These are phyloP conservation scores for Mallotus japonicus DNA, from an alignment of 441 rosid species.

Conservation along the genomic window DNA sequence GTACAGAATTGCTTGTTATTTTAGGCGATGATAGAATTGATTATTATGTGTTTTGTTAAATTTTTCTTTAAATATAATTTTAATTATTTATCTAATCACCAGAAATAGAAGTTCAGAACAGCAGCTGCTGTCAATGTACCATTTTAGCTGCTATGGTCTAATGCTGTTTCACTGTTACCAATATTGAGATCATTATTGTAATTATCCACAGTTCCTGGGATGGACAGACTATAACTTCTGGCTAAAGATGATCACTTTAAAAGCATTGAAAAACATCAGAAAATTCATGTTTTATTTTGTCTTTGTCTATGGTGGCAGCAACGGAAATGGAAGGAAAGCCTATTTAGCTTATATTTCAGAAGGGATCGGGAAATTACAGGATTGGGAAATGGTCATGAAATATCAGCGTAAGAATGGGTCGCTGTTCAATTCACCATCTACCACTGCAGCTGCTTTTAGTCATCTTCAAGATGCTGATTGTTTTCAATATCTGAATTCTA, in stretches of 20 bases:
- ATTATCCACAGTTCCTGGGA: neutral
- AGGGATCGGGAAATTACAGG: conserved; percentile 53
- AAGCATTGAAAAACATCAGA: neutral
- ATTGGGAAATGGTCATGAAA: conserved; percentile 63
- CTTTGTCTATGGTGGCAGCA: conserved; percentile 27
- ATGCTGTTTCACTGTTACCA: neutral
- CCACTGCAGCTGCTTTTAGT: conserved; percentile 73
- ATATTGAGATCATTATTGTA: neutral
- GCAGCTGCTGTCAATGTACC: neutral
- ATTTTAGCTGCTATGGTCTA: neutral
- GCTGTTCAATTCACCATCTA: conserved; percentile 76
- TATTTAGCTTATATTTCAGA: conserved; percentile 65
- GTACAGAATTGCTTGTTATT: neutral
- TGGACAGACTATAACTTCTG: neutral
- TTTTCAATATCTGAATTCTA: conserved; percentile 52
- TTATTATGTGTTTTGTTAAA: neutral
- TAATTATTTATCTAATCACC: neutral
- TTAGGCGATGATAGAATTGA: neutral
- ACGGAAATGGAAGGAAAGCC: conserved; percentile 48
- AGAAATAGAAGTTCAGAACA: neutral
- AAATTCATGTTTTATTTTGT: neutral
- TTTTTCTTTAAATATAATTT: neutral
- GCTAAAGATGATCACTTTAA: neutral
- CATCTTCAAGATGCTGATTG: conserved; percentile 53
- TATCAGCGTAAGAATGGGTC: conserved; percentile 74